Evolutionary conservation across 768 basidiomycete genomes (phyloP).

Genomic region (Clathrus columnatus): DNA sequence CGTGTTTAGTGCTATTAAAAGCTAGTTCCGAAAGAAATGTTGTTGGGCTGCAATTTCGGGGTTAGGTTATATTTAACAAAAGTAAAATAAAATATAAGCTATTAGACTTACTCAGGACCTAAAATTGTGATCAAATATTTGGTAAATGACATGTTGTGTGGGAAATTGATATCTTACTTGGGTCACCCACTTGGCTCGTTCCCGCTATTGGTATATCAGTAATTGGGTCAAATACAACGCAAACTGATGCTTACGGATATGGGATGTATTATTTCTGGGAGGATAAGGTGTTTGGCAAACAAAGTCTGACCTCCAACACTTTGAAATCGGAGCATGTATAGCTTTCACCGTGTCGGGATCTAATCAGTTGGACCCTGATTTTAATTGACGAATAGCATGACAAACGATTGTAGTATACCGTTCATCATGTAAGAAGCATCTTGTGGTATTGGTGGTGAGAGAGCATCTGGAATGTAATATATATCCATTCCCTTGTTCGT

Average conservation of each 20-base stretch:
- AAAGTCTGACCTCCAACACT: conserved; percentile 31
- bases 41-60: background rate
- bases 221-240: no score
- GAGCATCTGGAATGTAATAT: conserved; percentile 30
- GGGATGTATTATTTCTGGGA: conserved; percentile 22
- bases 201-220: no score
- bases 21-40: conserved; percentile 1
- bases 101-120: conserved; percentile 29
- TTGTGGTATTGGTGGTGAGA: conserved; percentile 39
- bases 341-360: conserved; percentile 51
- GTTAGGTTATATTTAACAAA: no score
- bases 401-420: conserved; percentile 31
- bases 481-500: conserved; percentile 12
- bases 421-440: conserved; percentile 56
- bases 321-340: conserved; percentile 59
- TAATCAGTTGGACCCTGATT: no score
- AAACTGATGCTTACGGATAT: no score
- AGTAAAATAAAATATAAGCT: no score
- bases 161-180: conserved; percentile 22
- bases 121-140: no score
- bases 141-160: no score
- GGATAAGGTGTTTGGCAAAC: conserved; percentile 32
- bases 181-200: conserved; percentile 20
- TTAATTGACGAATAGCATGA: no score
- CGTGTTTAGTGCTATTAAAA: background rate